Conservation (phyloP, 495 filamentous ascomycete species). For the Penicillium paxilli region DNA sequence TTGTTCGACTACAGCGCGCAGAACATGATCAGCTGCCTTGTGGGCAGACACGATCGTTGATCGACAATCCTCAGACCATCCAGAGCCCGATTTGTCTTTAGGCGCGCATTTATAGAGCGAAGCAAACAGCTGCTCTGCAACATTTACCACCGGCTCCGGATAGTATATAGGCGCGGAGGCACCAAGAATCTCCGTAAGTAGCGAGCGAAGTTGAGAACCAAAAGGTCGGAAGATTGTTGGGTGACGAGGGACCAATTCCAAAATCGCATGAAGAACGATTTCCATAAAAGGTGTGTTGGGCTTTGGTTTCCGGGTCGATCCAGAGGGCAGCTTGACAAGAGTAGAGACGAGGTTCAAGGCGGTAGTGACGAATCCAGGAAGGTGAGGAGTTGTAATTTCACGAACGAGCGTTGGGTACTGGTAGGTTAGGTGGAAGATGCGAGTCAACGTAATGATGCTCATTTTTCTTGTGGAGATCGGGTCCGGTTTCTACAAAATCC, state of each 20-base stretch:
- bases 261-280: slow-evolving; percentile 62
- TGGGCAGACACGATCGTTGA: slow-evolving; percentile 61
- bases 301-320: slow-evolving; percentile 43
- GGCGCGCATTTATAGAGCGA: slow-evolving; percentile 72
- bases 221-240: slow-evolving; percentile 79
- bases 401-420: slow-evolving; percentile 78
- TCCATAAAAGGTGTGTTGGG: slow-evolving; percentile 52
- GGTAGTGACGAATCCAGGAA: slow-evolving; percentile 70
- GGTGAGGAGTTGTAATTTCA: slow-evolving; percentile 81
- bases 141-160: slow-evolving; percentile 48
- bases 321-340: slow-evolving; percentile 31
- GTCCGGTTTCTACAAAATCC: slow-evolving; percentile 62
- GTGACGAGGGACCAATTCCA: slow-evolving; percentile 69
- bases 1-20: slow-evolving; percentile 73
- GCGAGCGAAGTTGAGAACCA: slow-evolving; percentile 60
- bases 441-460: slow-evolving; percentile 70
- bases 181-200: slow-evolving; percentile 51
- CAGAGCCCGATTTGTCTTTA: slow-evolving; percentile 68
- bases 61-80: slow-evolving; percentile 69
- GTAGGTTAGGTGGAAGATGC: slow-evolving; percentile 79
- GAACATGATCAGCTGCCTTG: slow-evolving; percentile 67
- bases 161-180: slow-evolving; percentile 33
- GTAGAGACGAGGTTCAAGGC: slow-evolving; percentile 67
- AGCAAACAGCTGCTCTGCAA: slow-evolving; percentile 60
- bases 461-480: slow-evolving; percentile 70